A percentile compares a stretch with the other conserved stretches of the same genome.
These are phyloP conservation scores for Ceratocystis cubensis DNA, from an alignment of 2,329 filamentous ascomycete species.

Conservation along the genomic window DNA sequence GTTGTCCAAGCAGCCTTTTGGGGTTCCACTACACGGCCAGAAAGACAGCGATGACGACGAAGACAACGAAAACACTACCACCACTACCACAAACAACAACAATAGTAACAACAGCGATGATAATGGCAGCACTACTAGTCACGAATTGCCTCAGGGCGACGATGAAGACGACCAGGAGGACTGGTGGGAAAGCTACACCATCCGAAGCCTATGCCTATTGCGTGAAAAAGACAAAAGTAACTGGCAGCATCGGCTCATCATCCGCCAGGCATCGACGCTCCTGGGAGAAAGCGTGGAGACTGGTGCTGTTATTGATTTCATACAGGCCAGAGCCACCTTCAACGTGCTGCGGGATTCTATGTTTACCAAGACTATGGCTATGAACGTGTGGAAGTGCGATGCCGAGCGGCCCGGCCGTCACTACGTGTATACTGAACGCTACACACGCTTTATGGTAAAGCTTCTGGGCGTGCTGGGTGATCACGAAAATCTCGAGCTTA, in stretches of 20 bases:
- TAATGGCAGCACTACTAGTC: constrained; percentile 6
- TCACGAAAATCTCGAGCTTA: constrained; percentile 59
- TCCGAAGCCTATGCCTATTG: constrained; percentile 39
- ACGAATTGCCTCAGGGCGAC: constrained; percentile 14
- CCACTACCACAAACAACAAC: too few species aligned
- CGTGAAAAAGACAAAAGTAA: constrained; percentile 75
- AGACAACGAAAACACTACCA: constrained; percentile 29
- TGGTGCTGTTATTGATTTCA: constrained; percentile 29
- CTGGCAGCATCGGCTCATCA: constrained; percentile 88
- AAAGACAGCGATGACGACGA: constrained; percentile 27
- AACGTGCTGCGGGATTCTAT: constrained; percentile 57
- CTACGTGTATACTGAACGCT: constrained; percentile 82
- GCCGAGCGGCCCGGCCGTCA: constrained; percentile 72
- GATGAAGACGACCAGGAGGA: constrained; percentile 47
- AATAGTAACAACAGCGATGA: constrained; percentile 26
- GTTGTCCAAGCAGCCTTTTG: constrained; percentile 45
- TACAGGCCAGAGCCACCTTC: constrained; percentile 66
- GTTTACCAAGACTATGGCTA: constrained; percentile 89
- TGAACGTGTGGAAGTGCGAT: constrained; percentile 92
- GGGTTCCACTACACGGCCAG: constrained; percentile 25
- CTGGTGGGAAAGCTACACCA: constrained; percentile 42
- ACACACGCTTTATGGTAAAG: constrained; percentile 68
- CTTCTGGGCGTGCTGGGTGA: constrained; percentile 65
- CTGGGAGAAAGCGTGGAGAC: constrained; percentile 37
- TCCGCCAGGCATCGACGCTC: constrained; percentile 51